Conservation (phyloP, 1,284 basidiomycete genomes). For the Boletus mariae region DNA sequence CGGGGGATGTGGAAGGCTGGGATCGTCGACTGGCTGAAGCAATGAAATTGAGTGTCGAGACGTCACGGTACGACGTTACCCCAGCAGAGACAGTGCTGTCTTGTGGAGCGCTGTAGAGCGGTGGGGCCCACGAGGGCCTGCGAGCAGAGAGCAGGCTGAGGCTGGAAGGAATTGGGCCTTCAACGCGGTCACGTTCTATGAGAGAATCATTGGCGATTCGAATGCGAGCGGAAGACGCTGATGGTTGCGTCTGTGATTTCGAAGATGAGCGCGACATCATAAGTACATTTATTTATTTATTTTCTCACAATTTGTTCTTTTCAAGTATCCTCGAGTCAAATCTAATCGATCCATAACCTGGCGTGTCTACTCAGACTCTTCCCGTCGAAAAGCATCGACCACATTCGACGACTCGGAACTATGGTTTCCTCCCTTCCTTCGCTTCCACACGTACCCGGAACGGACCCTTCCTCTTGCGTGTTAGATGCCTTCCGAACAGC, state of each 20-base stretch:
- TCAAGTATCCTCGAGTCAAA: no score
- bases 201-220: no score
- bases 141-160: conserved; percentile 33
- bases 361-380: neutral
- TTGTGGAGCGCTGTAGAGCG: conserved; percentile 27
- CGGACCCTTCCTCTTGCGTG: conserved; percentile 68
- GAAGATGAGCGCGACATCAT: conserved; percentile 29
- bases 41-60: conserved; percentile 18
- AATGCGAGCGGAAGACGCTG: conserved; percentile 10
- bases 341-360: neutral
- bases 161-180: conserved; percentile 26
- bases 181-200: no score
- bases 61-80: conserved; percentile 31
- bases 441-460: conserved; percentile 48
- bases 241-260: conserved; percentile 18
- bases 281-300: neutral
- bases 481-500: conserved; percentile 85
- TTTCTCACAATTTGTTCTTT: neutral
- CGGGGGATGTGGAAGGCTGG: conserved; percentile 39
- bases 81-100: conserved; percentile 15
- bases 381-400: neutral
- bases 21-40: conserved; percentile 13
- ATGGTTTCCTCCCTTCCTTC: conserved; percentile 27
- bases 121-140: conserved; percentile 33
- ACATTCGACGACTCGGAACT: conserved; percentile 6